Evolutionary conservation across 352 stramenopile genomes (phyloP), one percentile per base, ranked within the genome.

Genomic region (Lagenidium giganteum): DNA sequence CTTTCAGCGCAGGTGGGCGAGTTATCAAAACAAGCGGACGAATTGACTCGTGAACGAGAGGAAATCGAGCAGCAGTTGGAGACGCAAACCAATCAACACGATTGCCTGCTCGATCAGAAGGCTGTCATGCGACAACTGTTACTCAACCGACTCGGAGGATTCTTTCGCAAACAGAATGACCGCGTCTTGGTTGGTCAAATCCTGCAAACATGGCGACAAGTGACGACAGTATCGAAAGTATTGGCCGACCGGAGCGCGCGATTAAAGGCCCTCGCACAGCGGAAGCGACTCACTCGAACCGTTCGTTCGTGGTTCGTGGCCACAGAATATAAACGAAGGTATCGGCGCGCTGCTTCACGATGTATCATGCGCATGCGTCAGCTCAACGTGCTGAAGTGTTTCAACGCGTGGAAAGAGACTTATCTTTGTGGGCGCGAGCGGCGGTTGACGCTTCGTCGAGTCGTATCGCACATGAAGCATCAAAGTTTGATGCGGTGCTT

Each of bases 371-470:
- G 59, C 12, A 68, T 83, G 62, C 55, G 48, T 11, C 57, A 73
- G 13, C 26, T 80, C 16, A 24, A 24, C 3, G 67, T 64, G 22
- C 33, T 67, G 0, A 64, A 52, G 8, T 83, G 70, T 18, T 70
- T 85, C n/a, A 61, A 67, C 34, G 72, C 64, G 16, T 87, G 75
- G 75, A 76, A 66, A 42, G 38, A 60, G 22, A 44, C 39, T 17
- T 22, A 39, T 0, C 28, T 27, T 0, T 13, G 35, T 3, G 23
- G 35, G n/a, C 65, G 59, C 16, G 23, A 51, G 12, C 53, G 46
- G 8, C 52, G 61, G 5, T 31, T n/a, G n/a, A 60, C 55, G 35
- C 36, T 70, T 6, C 26, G 54, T 16, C 47, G 54, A 4, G 61
- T 59, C 4, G 30, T 83, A 16, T 58, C 54, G 22, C 33, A 54